Evolutionary conservation across 2,329 filamentous ascomycete genomes (phyloP).

Genomic region (Neurospora crassa): DNA sequence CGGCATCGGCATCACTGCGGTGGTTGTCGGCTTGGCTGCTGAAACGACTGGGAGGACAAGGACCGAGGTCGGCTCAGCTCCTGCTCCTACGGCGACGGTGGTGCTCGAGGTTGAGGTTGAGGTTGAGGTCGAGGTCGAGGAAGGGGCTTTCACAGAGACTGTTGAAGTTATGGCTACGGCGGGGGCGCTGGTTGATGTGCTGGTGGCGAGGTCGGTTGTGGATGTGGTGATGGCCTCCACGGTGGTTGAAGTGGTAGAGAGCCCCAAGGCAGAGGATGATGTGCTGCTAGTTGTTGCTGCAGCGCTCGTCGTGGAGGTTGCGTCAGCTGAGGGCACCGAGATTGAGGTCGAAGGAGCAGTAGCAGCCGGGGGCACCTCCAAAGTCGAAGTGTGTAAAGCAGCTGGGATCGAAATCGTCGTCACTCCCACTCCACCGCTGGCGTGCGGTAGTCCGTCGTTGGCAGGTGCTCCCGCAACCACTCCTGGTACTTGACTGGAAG

Average conservation of each 20-base stretch:
- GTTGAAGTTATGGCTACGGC: neutral
- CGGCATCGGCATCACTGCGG: slow-evolving; percentile 16
- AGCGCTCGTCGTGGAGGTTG: neutral
- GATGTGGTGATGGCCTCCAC: neutral
- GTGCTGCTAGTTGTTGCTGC: slow-evolving; percentile 2
- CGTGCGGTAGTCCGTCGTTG: neutral
- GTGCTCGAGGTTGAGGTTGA: slow-evolving; percentile 7
- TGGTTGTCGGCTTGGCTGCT: slow-evolving; percentile 15
- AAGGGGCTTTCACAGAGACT: neutral
- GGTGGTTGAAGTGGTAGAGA: slow-evolving; percentile 1
- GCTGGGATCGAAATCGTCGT: slow-evolving; percentile 12
- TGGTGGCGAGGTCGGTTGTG: slow-evolving; percentile 1
- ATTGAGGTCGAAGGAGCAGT: neutral
- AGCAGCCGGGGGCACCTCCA: slow-evolving; percentile 1
- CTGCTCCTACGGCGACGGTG: neutral
- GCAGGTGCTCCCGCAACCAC: slow-evolving; percentile 6
- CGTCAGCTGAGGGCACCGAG: neutral
- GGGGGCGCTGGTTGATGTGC: slow-evolving; percentile 1
- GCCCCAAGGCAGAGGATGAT: slow-evolving; percentile 2
- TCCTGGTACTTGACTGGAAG: neutral
- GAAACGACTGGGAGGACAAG: slow-evolving; percentile 19
- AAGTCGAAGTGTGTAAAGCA: slow-evolving; percentile 9
- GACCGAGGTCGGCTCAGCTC: slow-evolving; percentile 5
- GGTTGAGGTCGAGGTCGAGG: slow-evolving; percentile 6
- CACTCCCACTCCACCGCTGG: slow-evolving; percentile 17